Evolutionary conservation across 192 early-diverging fungal species (phyloP), one percentile per base, ranked within the genome.

Genomic region (Dissophora globulifera): DNA sequence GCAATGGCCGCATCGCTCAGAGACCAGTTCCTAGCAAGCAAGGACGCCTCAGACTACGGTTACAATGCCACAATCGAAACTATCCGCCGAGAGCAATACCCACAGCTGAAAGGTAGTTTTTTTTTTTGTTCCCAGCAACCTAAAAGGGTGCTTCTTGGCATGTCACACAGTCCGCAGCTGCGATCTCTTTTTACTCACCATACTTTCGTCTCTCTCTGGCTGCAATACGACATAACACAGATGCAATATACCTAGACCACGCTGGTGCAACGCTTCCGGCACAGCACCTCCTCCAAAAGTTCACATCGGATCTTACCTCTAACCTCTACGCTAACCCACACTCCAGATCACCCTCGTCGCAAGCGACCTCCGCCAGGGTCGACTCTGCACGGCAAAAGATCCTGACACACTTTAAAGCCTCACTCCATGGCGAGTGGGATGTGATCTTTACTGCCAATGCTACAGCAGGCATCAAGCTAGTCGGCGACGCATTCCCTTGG

Each of bases 401-500:
- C 25, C 78, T 90, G 6, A 62, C 50, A 13, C 86, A 88, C 58
- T 83, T 93, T 48, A 83, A 84, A 45, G 86, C 87, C 0, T 79
- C 81, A 11, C 52, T 63, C n/a, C 81, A 82, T 12, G 69, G 78
- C 23, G 71, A 86, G 7, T 94, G 92, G 68, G 78, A 84, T 2
- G 87, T 92, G 9, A 81, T 96, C 8, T 94, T 96, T 54, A 94
- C 92, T 1, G 82, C 85, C 25, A 91, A 91, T 67, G 91, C 93
- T 9, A 93, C 93, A 0, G 90, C 85, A 8, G 92, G 90, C 8
- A 84, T 92, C 45, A 89, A 89, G 60, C 62, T 95, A 7, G 88
- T 91, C 0, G 93, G 87, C 4, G 94, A 96, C 45, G 64, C 82
- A 17, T 75, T 91, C n/a, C 87, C 88, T 23, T 86, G 91, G 83